Base-by-base conservation (phyloP, 495 filamentous ascomycete genomes). In the Bombardia bombarda region DNA sequence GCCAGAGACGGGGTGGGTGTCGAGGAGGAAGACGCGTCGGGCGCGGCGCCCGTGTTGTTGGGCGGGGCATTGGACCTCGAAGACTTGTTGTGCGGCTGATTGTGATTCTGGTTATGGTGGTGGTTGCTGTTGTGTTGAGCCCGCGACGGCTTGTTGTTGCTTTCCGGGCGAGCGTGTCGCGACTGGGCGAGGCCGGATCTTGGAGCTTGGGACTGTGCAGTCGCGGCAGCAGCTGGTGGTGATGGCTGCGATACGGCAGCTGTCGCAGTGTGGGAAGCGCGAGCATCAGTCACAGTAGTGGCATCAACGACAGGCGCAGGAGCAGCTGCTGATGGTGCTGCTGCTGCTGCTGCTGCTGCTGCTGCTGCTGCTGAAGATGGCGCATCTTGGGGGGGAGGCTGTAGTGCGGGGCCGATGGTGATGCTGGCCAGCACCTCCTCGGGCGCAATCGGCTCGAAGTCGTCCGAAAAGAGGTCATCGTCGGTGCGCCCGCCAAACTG, bases 401-500 rank as follows among this genome's bases (percentile, higher is more conserved):
- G 34, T 26, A 28, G 19, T 25, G 32, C 45, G 12, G 26, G 28
- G 23, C 34, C 33, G 12, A 21, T 35, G 3, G n/a, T 25, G 21
- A 39, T 4, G 32, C 4, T 40, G 14, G 38, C 9, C 1, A 30
- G 16, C 38, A 55, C 44, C 9, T 60, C 42, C 17, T 51, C 49
- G 26, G 35, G 22, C 0, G 46, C 46, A 18, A 70, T 55, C 13
- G 64, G 67, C 50, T 73, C 70, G 38, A 71, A 71, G 35, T 73
- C 70, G 39, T 73, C 70, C 6, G 67, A 60, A 36, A 73, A 73
- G 45, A 73, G 59, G 43, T 72, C 70, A 40, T 73, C 70, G 47
- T 73, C 70, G 28, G 70, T 73, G 12, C 70, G 55, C 22, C 70
- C 70, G 42, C 64, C 65, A 26, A 72, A 73, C 45, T 73, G 69